Conservation (phyloP, 345 rosid genomes). For the Eucalyptus rudis region DNA sequence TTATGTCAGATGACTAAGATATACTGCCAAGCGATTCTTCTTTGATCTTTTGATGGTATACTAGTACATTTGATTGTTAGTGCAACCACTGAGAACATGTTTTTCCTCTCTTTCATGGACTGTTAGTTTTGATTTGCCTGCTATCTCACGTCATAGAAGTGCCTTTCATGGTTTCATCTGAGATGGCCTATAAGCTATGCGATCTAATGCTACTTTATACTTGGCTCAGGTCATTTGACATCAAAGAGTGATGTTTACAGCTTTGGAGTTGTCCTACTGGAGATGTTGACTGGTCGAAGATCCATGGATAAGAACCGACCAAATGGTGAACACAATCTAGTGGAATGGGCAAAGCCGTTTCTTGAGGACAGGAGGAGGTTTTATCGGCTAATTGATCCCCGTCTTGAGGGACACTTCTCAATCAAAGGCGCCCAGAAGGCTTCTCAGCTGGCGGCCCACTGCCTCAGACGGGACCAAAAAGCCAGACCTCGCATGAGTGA, state of each 20-base stretch:
- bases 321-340: constrained; percentile 89
- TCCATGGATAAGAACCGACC: constrained; percentile 89
- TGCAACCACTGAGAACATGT: neutral
- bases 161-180: neutral
- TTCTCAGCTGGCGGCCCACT: constrained; percentile 65
- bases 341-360: constrained; percentile 90
- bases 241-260: constrained; percentile 84
- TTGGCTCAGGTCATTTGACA: constrained; percentile 49
- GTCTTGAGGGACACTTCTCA: constrained; percentile 88
- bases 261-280: constrained; percentile 82
- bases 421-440: constrained; percentile 88
- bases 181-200: neutral
- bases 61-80: neutral
- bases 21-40: neutral
- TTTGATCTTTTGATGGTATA: neutral
- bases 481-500: constrained; percentile 88
- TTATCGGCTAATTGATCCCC: constrained; percentile 71
- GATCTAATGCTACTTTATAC: neutral
- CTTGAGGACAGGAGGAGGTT: constrained; percentile 71
- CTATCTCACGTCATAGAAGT: neutral
- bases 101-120: neutral
- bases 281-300: constrained; percentile 78
- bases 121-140: neutral
- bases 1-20: neutral
- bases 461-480: constrained; percentile 91